Evolutionary conservation across 192 early-diverging fungal genomes (phyloP).

Genomic region (Coemansia sp.): DNA sequence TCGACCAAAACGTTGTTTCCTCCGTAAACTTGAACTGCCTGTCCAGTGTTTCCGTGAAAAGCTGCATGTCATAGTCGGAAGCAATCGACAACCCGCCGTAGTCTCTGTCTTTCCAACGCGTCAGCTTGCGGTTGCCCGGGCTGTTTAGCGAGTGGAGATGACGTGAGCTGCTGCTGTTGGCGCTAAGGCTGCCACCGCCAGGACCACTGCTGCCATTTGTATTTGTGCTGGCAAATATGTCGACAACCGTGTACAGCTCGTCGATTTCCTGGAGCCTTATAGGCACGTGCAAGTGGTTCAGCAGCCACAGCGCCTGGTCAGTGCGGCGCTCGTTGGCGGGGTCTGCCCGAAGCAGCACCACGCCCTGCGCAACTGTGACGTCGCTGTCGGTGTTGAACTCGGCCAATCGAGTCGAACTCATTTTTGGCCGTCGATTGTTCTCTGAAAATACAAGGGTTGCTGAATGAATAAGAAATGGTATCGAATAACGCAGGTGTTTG

Average conservation of each 20-base stretch:
- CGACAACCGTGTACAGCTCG: conserved; percentile 33
- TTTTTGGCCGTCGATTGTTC: background rate
- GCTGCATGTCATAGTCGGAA: conserved; percentile 13
- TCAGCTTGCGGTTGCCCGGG: conserved; percentile 14
- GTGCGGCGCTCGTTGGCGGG: conserved; percentile 31
- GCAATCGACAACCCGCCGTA: background rate
- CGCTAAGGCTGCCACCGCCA: background rate
- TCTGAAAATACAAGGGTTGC: too few species aligned
- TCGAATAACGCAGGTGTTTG: too few species aligned
- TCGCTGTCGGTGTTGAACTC: conserved; percentile 16
- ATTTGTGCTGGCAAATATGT: conserved; percentile 21
- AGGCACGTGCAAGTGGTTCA: conserved; percentile 48
- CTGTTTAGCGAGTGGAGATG: conserved; percentile 12
- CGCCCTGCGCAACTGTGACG: conserved; percentile 28
- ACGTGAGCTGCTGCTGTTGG: conserved; percentile 15
- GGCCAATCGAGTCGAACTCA: conserved; percentile 19
- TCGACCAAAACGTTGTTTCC: conserved; percentile 51
- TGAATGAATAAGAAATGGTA: too few species aligned
- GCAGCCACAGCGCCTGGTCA: conserved; percentile 50
- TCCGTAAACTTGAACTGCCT: conserved; percentile 53
- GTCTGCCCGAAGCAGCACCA: conserved; percentile 29
- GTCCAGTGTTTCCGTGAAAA: conserved; percentile 39
- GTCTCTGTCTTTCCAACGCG: conserved; percentile 21
- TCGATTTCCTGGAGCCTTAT: conserved; percentile 42
- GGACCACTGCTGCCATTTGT: background rate